Percentiles rank a stretch among this genome's conserved stretches.
Conservation (phyloP, 352 stramenopile species). For the Phytophthora ramorum region DNA sequence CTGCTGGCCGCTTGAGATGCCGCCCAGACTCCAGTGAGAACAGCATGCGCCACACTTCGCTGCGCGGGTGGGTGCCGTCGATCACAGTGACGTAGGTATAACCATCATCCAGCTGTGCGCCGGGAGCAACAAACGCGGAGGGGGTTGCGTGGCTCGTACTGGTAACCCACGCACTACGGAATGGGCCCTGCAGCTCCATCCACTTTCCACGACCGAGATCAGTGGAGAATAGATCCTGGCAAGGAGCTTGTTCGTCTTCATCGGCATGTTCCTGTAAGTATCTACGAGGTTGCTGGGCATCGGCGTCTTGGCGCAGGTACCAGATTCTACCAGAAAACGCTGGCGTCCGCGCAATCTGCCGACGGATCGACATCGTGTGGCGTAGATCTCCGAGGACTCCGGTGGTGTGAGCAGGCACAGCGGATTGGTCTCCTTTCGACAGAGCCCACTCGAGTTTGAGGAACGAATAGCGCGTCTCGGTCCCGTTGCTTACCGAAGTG, state of each 20-base stretch:
- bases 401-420: slow-evolving; percentile 56
- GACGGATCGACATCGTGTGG: slow-evolving; percentile 52
- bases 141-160: slow-evolving; percentile 46
- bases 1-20: slow-evolving; percentile 32
- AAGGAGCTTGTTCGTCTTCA: slow-evolving; percentile 3
- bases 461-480: slow-evolving; percentile 62
- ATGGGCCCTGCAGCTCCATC: slow-evolving; percentile 37
- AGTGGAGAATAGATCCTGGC: slow-evolving; percentile 29
- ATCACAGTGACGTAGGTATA: slow-evolving; percentile 53
- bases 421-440: slow-evolving; percentile 51
- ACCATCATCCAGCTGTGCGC: slow-evolving; percentile 48
- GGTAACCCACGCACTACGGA: slow-evolving; percentile 51
- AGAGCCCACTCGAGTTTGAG: slow-evolving; percentile 75
- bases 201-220: slow-evolving; percentile 26
- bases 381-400: slow-evolving; percentile 56
- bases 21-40: slow-evolving; percentile 41
- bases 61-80: slow-evolving; percentile 24
- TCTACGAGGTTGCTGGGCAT: slow-evolving; percentile 14
- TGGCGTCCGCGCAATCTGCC: slow-evolving; percentile 45
- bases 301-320: slow-evolving; percentile 31
- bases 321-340: slow-evolving; percentile 44
- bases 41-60: slow-evolving; percentile 35
- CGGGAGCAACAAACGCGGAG: slow-evolving; percentile 45
- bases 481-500: slow-evolving; percentile 50
- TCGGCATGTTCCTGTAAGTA: slow-evolving; percentile 42